Evolutionary conservation across 306 rosid genomes (phyloP), one percentile per base, ranked within the genome.

Genomic region (Quercus glauca): DNA sequence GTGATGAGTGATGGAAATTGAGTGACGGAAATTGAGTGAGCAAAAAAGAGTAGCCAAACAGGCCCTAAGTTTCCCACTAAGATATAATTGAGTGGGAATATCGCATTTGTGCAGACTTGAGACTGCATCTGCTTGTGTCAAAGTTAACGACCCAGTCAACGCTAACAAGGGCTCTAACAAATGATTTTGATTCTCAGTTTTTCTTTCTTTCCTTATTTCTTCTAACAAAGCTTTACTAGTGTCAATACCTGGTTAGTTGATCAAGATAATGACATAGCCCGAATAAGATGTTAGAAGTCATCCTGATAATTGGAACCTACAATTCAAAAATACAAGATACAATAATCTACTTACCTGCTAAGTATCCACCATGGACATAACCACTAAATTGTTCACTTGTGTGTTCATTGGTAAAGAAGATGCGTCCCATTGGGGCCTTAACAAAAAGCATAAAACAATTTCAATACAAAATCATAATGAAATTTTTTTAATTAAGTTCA

Each of bases 341-440:
- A 2, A 63, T 26, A n/a, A 63, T 63, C 11, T 14, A 0, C 75
- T 75, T 68, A 88, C 97, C 99, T 51, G 99, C 83, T 9, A 95
- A 96, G 86, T 90, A 89, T 80, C 90, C 99, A 19, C 99, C 99
- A 53, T 93, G 99, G 61, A 95, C 99, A 55, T 95, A 95, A 55
- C 99, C 99, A 21, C 84, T 95, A 78, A 87, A 95, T 78, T 77
- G 90, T 82, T 91, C 98, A 65, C 97, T 92, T 0, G 99, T 93
- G 84, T 95, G 99, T 85, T 95, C 99, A 6, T 98, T 98, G 0
- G 91, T 91, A 76, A 95, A 95, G 87, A 86, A 93, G 78, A 95
- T 84, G 68, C 88, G 92, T 59, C 97, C 99, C 5, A 95, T 84
- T 0, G 98, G 98, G 12, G 91, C 89, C 99, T 93, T 90, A 69